These are phyloP conservation scores for Malus orientalis DNA, from an alignment of 306 rosid species.

Conservation along the genomic window DNA sequence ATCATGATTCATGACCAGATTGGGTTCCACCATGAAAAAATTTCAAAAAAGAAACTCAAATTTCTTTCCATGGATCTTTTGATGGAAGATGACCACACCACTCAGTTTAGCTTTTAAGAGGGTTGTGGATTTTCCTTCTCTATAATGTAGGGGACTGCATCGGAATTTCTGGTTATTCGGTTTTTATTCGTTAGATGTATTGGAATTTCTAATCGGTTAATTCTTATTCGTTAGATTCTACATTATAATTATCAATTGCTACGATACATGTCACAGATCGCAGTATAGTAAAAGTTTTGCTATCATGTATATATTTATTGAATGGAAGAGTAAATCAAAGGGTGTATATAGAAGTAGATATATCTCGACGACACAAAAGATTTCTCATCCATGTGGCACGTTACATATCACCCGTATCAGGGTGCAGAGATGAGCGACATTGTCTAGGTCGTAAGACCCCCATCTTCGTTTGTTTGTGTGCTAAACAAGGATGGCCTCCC, in stretches of 20 bases:
- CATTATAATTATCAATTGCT: background rate
- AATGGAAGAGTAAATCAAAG: background rate
- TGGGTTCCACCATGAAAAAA: constrained; percentile 35
- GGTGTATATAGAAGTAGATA: background rate
- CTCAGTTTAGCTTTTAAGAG: constrained; percentile 25
- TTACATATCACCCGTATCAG: constrained; percentile 15
- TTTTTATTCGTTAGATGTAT: background rate
- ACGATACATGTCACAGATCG: no score
- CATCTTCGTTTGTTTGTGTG: no score
- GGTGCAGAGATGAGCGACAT: no score
- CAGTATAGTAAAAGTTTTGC: background rate
- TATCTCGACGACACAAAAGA: background rate
- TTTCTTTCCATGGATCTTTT: constrained; percentile 37
- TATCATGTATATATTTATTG: background rate
- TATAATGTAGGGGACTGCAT: background rate
- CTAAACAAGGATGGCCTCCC: no score
- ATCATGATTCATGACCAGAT: constrained; percentile 28
- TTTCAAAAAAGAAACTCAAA: background rate
- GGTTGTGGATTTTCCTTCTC: background rate
- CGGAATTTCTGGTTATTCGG: no score
- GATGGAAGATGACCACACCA: constrained; percentile 31
- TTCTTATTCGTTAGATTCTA: no score
- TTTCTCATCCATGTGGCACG: background rate
- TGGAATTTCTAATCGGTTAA: no score
- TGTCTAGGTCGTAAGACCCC: no score